phyloP scores from a whole-genome alignment of 495 filamentous ascomycete genomes.

The Rusavskia elegans region DNA sequence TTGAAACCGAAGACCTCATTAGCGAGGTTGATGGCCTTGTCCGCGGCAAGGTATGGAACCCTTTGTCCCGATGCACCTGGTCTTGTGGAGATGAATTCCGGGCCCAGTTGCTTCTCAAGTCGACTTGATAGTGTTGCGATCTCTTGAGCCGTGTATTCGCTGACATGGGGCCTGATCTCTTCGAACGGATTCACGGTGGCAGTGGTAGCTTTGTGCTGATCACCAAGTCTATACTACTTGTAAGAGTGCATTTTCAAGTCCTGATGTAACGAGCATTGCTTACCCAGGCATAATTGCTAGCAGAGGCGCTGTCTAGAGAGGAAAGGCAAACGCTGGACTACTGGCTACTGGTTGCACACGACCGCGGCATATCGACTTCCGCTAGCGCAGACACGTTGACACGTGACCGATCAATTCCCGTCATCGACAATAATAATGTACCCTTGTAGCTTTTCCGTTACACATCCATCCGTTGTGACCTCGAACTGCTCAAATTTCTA shows the following conservation, averaged over 20 bases:
- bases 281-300: slow-evolving; percentile 26
- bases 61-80: slow-evolving; percentile 66
- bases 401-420: too few relatives aligned
- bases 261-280: slow-evolving; percentile 4
- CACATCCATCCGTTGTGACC: too few relatives aligned
- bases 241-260: slow-evolving; percentile 13
- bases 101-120: slow-evolving; percentile 86
- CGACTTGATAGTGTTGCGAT: slow-evolving; percentile 76
- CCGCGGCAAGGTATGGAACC: slow-evolving; percentile 79
- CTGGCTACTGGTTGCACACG: too few relatives aligned
- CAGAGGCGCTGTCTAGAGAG: too few relatives aligned
- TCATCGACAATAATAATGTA: too few relatives aligned
- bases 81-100: slow-evolving; percentile 83
- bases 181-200: slow-evolving; percentile 59
- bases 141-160: slow-evolving; percentile 72
- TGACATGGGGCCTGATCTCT: slow-evolving; percentile 47
- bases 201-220: slow-evolving; percentile 46
- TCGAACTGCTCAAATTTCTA: too few relatives aligned
- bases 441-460: too few relatives aligned
- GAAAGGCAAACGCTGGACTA: too few relatives aligned
- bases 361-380: too few relatives aligned
- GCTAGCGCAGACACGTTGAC: too few relatives aligned
- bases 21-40: slow-evolving; percentile 88
- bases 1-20: slow-evolving; percentile 99
- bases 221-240: slow-evolving; percentile 47